phyloP scores from a whole-genome alignment of 2,329 filamentous ascomycete species.

The Botrytis elliptica region DNA sequence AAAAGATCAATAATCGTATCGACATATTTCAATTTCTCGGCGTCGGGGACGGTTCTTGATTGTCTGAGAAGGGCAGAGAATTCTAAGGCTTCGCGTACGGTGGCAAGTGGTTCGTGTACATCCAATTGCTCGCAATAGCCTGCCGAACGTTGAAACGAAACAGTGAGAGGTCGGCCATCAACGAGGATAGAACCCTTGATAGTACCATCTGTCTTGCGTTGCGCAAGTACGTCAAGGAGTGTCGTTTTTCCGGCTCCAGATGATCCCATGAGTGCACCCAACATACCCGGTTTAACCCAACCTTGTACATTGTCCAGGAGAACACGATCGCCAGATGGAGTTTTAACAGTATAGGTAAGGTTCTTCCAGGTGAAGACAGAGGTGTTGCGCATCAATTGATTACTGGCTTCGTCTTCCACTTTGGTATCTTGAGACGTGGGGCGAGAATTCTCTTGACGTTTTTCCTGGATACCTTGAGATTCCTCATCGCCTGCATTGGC shows the following conservation, averaged over 20 bases:
- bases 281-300: constrained; percentile 59
- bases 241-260: constrained; percentile 84
- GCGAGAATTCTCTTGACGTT: constrained; percentile 21
- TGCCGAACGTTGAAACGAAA: constrained; percentile 85
- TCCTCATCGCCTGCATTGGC: constrained; percentile 50
- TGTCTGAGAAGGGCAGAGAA: constrained; percentile 86
- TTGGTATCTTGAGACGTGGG: constrained; percentile 29
- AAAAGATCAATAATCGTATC: constrained; percentile 68
- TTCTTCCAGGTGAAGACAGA: constrained; percentile 75
- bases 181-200: constrained; percentile 79
- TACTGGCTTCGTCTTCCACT: constrained; percentile 40
- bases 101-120: constrained; percentile 78
- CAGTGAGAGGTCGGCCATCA: constrained; percentile 64
- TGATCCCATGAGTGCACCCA: constrained; percentile 62
- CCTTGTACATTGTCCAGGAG: constrained; percentile 67
- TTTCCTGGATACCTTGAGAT: constrained; percentile 31
- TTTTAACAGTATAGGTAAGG: constrained; percentile 65
- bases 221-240: constrained; percentile 80
- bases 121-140: constrained; percentile 74
- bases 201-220: constrained; percentile 83
- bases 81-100: constrained; percentile 80
- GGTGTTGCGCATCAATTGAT: constrained; percentile 57
- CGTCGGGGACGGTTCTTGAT: constrained; percentile 64
- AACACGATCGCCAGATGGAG: constrained; percentile 58
- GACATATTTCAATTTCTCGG: constrained; percentile 82